Evolutionary conservation across 352 stramenopile species (phyloP).

Genomic region (Pythium phragmitis): DNA sequence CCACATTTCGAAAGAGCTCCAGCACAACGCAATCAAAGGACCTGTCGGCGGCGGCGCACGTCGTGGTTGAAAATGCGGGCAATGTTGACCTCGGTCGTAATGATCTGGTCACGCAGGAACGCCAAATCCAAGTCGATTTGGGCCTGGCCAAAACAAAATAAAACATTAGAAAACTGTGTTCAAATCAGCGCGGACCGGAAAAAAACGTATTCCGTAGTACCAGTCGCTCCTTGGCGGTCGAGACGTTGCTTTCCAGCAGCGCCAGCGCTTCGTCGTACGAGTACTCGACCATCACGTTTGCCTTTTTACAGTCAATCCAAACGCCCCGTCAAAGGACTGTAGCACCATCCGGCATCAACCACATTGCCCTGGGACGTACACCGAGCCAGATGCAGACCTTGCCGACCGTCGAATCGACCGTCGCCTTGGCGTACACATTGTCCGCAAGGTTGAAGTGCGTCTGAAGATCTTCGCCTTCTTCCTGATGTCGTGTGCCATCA

Average conservation of each 20-base stretch:
- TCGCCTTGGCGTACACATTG: conserved; percentile 94
- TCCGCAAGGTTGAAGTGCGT: conserved; percentile 95
- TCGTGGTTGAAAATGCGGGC: conserved; percentile 98
- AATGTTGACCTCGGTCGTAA: conserved; percentile 97
- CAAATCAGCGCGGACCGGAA: background rate
- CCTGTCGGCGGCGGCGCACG: conserved; percentile 81
- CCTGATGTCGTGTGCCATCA: conserved; percentile 20
- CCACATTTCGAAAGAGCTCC: background rate
- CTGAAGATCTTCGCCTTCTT: conserved; percentile 76
- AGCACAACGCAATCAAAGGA: conserved; percentile 12
- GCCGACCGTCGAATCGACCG: conserved; percentile 85
- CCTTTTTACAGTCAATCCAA: conserved; percentile 25
- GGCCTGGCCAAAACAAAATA: conserved; percentile 26
- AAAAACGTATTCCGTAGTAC: conserved; percentile 26
- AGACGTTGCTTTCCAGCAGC: conserved; percentile 82
- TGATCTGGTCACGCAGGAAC: conserved; percentile 96
- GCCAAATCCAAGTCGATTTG: conserved; percentile 91
- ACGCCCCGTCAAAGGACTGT: too few species aligned
- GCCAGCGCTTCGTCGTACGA: conserved; percentile 95
- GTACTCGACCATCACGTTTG: conserved; percentile 98
- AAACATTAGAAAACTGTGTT: background rate
- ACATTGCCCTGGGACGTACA: conserved; percentile 29
- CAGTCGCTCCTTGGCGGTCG: conserved; percentile 65
- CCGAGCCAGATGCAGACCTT: conserved; percentile 97
- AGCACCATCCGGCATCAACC: background rate